These are phyloP conservation scores for Penicillium hordei DNA, from an alignment of 2,329 filamentous ascomycete species.

Conservation along the genomic window DNA sequence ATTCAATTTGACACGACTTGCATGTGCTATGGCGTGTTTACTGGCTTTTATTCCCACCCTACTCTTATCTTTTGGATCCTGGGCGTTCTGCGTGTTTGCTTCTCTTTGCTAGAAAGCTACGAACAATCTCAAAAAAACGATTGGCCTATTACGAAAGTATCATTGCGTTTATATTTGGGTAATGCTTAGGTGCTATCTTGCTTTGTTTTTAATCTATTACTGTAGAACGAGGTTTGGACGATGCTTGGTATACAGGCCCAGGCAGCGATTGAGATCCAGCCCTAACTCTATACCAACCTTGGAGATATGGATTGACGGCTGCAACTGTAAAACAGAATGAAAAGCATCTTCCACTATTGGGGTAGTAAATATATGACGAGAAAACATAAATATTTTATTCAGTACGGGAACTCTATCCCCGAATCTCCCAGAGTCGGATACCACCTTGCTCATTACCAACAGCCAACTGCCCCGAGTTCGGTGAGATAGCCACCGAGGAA, in stretches of 20 bases:
- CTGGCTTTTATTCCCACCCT: background rate
- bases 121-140: background rate
- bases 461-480: conserved; percentile 68
- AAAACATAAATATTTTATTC: conserved; percentile 10
- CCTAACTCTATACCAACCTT: background rate
- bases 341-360: background rate
- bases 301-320: background rate
- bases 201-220: background rate
- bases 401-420: conserved; percentile 50
- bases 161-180: background rate
- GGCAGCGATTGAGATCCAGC: background rate
- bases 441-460: conserved; percentile 88
- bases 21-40: conserved; percentile 5
- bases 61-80: background rate
- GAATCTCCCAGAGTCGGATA: conserved; percentile 87
- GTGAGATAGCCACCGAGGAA: conserved; percentile 68
- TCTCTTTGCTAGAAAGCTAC: background rate
- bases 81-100: conserved; percentile 1
- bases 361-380: conserved; percentile 3
- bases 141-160: background rate
- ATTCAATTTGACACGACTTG: conserved; percentile 1
- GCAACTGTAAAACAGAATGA: background rate
- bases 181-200: background rate
- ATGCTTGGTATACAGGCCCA: background rate
- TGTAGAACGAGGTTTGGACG: no score